A percentile compares a stretch with the other conserved stretches of the same genome.
Conservation (phyloP, 2,329 filamentous ascomycete species). For the Claviceps cyperi region DNA sequence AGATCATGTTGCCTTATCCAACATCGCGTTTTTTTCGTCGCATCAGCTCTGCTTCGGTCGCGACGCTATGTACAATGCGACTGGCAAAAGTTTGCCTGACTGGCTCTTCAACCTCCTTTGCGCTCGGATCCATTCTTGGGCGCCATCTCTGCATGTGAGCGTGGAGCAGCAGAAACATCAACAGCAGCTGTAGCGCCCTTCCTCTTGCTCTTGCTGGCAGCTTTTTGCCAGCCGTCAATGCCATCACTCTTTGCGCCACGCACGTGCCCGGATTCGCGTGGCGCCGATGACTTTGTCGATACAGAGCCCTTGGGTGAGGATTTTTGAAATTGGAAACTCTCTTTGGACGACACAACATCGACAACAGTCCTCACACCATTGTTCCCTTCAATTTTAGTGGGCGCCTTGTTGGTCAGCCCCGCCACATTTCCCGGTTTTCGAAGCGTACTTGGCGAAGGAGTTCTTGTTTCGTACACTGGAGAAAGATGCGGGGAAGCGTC, state of each 20-base stretch:
- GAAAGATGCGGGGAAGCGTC: conserved; percentile 43
- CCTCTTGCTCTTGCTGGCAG: conserved; percentile 35
- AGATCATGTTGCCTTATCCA: conserved; percentile 5
- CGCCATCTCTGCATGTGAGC: conserved; percentile 32
- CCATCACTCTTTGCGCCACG: conserved; percentile 41
- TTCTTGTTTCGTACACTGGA: conserved; percentile 60
- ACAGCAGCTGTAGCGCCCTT: conserved; percentile 33
- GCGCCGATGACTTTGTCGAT: conserved; percentile 22
- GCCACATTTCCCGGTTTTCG: conserved; percentile 26
- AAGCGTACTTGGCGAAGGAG: conserved; percentile 50
- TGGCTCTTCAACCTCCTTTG: conserved; percentile 34
- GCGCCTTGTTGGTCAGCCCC: conserved; percentile 14
- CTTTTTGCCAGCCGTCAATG: conserved; percentile 44
- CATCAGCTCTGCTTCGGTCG: not conserved
- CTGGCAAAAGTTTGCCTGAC: not conserved
- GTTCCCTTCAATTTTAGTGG: not conserved
- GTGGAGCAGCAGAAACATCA: conserved; percentile 22
- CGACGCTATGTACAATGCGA: not conserved
- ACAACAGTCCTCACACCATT: not conserved
- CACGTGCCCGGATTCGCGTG: conserved; percentile 37
- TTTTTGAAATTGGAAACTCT: conserved; percentile 11
- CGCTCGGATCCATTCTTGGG: conserved; percentile 46
- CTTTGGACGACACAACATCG: not conserved
- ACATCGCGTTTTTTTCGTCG: not conserved
- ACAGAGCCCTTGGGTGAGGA: conserved; percentile 6